Conservation (phyloP, 1,139 yeast species). For the Blastobotrys malaysiensis region DNA sequence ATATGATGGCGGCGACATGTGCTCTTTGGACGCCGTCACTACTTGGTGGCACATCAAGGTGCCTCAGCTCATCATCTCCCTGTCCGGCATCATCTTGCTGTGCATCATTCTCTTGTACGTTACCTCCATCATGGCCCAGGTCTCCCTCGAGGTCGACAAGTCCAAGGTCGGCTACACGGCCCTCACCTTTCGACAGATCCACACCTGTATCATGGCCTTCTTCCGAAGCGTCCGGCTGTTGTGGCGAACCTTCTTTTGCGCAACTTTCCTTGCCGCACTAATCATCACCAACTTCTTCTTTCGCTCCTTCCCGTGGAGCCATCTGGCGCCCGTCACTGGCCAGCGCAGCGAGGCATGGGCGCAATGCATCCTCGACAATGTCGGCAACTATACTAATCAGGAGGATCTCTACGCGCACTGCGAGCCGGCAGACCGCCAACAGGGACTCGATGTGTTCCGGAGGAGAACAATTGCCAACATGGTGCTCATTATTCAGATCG, state of each 20-base stretch:
- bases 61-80: constrained; percentile 9
- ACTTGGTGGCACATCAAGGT: constrained; percentile 4
- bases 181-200: background rate
- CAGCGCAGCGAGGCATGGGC: constrained; percentile 2
- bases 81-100: constrained; percentile 12
- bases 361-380: constrained; percentile 3
- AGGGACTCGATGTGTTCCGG: background rate
- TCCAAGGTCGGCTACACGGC: background rate
- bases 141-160: constrained; percentile 5
- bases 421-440: background rate
- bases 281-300: background rate
- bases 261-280: constrained; percentile 13
- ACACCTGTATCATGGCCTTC: constrained; percentile 8
- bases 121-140: constrained; percentile 8
- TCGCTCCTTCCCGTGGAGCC: background rate
- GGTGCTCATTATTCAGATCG: background rate
- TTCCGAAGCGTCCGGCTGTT: constrained; percentile 14
- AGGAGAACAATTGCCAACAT: background rate
- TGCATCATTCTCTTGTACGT: constrained; percentile 12
- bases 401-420: background rate
- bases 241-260: constrained; percentile 19
- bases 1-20: constrained; percentile 9
- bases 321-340: background rate
- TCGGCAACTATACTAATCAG: background rate
- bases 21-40: constrained; percentile 2